Base-by-base conservation (phyloP, 306 rosid genomes). In the Albizia julibrissin region DNA sequence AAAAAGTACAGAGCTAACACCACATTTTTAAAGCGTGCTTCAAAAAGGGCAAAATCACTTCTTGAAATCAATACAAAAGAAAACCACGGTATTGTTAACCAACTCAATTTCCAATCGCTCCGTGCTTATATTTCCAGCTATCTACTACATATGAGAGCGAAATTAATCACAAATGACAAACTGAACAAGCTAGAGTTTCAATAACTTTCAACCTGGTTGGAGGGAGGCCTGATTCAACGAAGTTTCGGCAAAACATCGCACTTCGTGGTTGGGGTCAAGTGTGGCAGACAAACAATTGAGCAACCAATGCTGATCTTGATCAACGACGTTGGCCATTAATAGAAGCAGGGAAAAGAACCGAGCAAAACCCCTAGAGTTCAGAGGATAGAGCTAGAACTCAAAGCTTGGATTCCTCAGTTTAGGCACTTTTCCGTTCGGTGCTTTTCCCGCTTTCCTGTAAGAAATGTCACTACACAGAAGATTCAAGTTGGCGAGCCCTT, bases 221-320 rank as follows among this genome's bases (percentile, higher is more conserved):
- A 81, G 93, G 81, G 98, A 90, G 40, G 97, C 99, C 74, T 95
- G 99, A 83, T 90, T 85, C 67, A 95, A 93, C n/a, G 97, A 95
- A 39, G 98, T 87, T 87, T 95, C 98, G 8, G 99, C 98, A 64
- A 85, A 93, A 34, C 88, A 87, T 79, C 99, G 97, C 50, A 95
- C 92, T 50, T 95, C 98, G 14, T 85, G 97, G 89, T 86, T 95
- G 21, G 97, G 92, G 74, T 95, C 98, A 84, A 93, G 98, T 39
- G 97, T 89, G 61, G 99, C 94, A 16, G 99, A 91, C 89, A 95
- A 80, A 87, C 96, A 93, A 81, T 86, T 88, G 84, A 92, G 93
- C 64, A 95, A 91, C 99, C 98, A 93, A 43, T 92, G 94, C 84
- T 93, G 98, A 87, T 95, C 97, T 78, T 91, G 92, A 85, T 95